Percentiles rank a stretch among this genome's conserved stretches.
Conservation (phyloP, 2,329 filamentous ascomycete species). For the Aureobasidium pullulans region DNA sequence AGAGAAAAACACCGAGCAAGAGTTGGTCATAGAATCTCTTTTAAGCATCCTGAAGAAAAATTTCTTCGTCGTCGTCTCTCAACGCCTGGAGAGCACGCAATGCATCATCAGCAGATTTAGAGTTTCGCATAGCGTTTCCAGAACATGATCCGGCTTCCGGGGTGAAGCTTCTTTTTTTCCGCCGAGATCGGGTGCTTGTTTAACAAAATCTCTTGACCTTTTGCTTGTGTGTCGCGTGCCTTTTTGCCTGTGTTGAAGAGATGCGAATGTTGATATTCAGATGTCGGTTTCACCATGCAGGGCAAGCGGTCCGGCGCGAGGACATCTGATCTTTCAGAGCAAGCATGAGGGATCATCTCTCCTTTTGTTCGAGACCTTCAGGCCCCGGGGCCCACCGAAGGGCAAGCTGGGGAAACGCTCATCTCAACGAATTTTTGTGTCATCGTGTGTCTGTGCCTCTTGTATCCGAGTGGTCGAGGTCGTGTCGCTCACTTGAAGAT, state of each 20-base stretch:
- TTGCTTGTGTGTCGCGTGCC: not conserved
- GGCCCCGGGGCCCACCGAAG: not conserved
- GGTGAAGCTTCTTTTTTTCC: not conserved
- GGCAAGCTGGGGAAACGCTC: not conserved
- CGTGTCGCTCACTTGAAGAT: not conserved
- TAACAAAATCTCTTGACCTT: not conserved
- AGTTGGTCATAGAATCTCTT: slow-evolving; percentile 1
- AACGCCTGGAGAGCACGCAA: slow-evolving; percentile 7
- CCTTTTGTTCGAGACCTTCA: not conserved
- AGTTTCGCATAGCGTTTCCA: slow-evolving; percentile 3
- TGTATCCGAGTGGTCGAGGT: not conserved
- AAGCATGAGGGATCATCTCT: not conserved
- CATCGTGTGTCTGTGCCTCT: not conserved
- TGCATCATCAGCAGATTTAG: slow-evolving; percentile 5
- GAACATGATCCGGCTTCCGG: not conserved
- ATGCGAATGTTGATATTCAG: not conserved
- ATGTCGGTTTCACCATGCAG: not conserved
- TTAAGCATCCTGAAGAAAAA: not conserved
- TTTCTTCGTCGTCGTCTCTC: not conserved
- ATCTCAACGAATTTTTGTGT: slow-evolving; percentile 5
- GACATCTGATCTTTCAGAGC: not conserved
- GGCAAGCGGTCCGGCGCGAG: no score
- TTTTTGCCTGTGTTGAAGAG: not conserved
- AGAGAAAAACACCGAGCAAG: not conserved
- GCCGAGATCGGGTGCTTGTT: not conserved